phyloP scores from a whole-genome alignment of 768 basidiomycete species.

The Termitomyces titanicus region DNA sequence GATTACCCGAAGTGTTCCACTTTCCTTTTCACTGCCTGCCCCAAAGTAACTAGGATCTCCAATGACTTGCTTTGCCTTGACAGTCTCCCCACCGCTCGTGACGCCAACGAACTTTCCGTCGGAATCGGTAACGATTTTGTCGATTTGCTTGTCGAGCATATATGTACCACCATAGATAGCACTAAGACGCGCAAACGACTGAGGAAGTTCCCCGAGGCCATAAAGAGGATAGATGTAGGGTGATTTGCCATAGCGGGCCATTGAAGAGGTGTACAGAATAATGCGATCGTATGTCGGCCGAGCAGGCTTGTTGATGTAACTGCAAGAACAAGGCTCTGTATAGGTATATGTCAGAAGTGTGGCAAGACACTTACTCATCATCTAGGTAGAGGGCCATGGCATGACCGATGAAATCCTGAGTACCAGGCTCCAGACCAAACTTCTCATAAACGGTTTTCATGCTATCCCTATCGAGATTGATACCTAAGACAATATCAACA shows the following conservation, averaged over 20 bases:
- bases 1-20: conserved; percentile 81
- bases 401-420: conserved; percentile 98
- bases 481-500: conserved; percentile 41
- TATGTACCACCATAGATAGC: conserved; percentile 99
- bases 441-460: conserved; percentile 97
- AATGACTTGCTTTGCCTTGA: conserved; percentile 96
- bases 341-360: not conserved
- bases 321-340: conserved; percentile 26
- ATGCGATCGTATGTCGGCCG: conserved; percentile 92
- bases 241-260: conserved; percentile 99
- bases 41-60: conserved; percentile 98
- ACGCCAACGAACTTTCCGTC: conserved; percentile 94
- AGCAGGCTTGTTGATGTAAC: conserved; percentile 91
- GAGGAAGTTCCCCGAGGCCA: conserved; percentile 97
- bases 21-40: conserved; percentile 57
- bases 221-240: conserved; percentile 99
- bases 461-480: conserved; percentile 84
- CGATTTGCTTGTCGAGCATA: conserved; percentile 96
- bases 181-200: conserved; percentile 95
- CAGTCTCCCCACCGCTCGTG: conserved; percentile 83
- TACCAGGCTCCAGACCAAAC: conserved; percentile 94
- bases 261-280: conserved; percentile 94
- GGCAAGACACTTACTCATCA: conserved; percentile 76
- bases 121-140: conserved; percentile 82
- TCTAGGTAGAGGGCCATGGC: conserved; percentile 98